A percentile compares a stretch with the other conserved stretches of the same genome.
Conservation (phyloP, 208 protist genomes). For the Crithidia mellificae region DNA sequence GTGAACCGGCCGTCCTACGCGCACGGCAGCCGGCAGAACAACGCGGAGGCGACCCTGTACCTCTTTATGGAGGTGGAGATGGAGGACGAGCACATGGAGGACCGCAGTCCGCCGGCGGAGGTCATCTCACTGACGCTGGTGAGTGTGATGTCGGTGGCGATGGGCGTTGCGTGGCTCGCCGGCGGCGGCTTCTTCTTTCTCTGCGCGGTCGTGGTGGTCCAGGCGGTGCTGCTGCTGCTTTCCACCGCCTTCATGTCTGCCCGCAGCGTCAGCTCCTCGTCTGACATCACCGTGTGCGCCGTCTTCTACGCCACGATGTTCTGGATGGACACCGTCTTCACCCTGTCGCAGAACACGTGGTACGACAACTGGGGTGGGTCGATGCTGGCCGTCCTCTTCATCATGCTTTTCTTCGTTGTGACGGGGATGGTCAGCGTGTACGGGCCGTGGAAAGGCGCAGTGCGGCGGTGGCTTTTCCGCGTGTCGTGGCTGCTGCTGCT, state of each 20-base stretch:
- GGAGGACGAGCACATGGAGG: slow-evolving; percentile 39
- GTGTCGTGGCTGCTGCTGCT: slow-evolving; percentile 44
- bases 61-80: slow-evolving; percentile 55
- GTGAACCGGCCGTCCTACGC: slow-evolving; percentile 44
- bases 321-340: slow-evolving; percentile 65
- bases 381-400: slow-evolving; percentile 41
- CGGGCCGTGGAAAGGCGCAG: slow-evolving; percentile 39
- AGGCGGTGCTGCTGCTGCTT: slow-evolving; percentile 39
- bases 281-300: slow-evolving; percentile 42
- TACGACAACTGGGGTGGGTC: slow-evolving; percentile 41
- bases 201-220: slow-evolving; percentile 33
- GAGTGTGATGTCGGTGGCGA: slow-evolving; percentile 36
- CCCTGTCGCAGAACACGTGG: slow-evolving; percentile 44
- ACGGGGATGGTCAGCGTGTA: slow-evolving; percentile 48
- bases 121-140: slow-evolving; percentile 46
- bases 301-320: slow-evolving; percentile 48
- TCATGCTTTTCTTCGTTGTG: slow-evolving; percentile 45
- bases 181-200: slow-evolving; percentile 51
- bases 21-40: slow-evolving; percentile 61
- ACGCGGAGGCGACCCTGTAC: slow-evolving; percentile 46
- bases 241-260: slow-evolving; percentile 35
- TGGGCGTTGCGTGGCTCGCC: slow-evolving; percentile 51
- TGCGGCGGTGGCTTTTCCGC: slow-evolving; percentile 53
- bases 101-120: slow-evolving; percentile 28
- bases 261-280: slow-evolving; percentile 39